Conservation (phyloP, 257 asterid species). For the Jaltomata sinuosa region DNA sequence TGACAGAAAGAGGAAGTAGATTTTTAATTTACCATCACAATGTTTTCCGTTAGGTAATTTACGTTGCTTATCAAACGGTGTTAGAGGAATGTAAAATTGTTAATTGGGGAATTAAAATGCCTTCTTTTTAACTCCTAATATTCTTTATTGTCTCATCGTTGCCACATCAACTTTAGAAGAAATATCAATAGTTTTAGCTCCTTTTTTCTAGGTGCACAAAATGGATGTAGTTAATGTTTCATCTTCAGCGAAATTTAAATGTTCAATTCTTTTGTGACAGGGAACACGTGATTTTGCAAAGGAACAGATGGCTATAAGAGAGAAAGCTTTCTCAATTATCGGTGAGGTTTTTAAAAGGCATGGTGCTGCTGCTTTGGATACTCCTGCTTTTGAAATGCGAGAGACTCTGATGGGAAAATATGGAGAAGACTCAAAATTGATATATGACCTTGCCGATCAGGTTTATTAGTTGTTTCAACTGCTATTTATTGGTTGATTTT, state of each 20-base stretch:
- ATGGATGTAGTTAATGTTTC: background rate
- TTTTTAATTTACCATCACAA: background rate
- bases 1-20: background rate
- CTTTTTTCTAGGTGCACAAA: background rate
- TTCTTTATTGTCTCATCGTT: background rate
- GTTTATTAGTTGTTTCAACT: conserved; percentile 20
- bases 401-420: conserved; percentile 97
- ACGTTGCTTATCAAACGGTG: background rate
- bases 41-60: background rate
- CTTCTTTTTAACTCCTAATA: background rate
- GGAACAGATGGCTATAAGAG: conserved; percentile 87
- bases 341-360: conserved; percentile 81
- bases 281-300: conserved; percentile 95
- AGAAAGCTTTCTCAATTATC: conserved; percentile 63
- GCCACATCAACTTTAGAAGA: background rate
- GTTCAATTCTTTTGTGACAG: conserved; percentile 17
- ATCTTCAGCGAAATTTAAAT: background rate
- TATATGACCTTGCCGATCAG: conserved; percentile 98
- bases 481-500: background rate
- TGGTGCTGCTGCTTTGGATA: conserved; percentile 84
- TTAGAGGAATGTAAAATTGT: background rate
- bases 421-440: conserved; percentile 95
- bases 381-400: conserved; percentile 89
- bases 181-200: background rate
- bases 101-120: background rate